These are phyloP conservation scores for Calocera viscosa DNA, from an alignment of 768 basidiomycete genomes.

Conservation along the genomic window DNA sequence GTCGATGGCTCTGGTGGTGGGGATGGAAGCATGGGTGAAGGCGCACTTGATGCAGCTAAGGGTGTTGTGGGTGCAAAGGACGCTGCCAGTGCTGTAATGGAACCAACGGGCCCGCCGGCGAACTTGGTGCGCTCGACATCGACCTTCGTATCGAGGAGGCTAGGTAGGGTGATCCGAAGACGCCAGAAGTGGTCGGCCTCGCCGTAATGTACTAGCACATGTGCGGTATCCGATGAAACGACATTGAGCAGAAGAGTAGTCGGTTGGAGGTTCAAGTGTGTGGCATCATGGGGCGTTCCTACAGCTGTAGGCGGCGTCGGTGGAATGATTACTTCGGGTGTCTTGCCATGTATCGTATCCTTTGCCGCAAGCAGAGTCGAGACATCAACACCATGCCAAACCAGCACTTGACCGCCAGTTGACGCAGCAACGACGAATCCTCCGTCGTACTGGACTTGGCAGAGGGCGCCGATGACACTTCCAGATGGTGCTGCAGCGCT, in stretches of 20 bases:
- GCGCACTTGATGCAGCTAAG: background rate
- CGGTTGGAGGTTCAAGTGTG: background rate
- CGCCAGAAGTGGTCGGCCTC: slow-evolving; percentile 44
- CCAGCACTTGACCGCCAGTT: background rate
- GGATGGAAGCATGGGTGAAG: background rate
- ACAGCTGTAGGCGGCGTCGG: background rate
- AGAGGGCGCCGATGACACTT: background rate
- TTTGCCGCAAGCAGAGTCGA: background rate
- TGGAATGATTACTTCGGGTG: background rate
- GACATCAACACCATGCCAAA: background rate
- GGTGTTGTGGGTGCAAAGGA: slow-evolving; percentile 28
- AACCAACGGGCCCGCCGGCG: slow-evolving; percentile 41
- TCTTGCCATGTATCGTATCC: background rate
- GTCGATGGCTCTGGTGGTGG: background rate
- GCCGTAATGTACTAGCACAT: slow-evolving; percentile 36
- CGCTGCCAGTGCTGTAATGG: slow-evolving; percentile 40
- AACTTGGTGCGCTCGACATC: slow-evolving; percentile 33
- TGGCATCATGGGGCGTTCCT: background rate
- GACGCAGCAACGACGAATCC: background rate
- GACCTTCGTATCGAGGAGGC: slow-evolving; percentile 10
- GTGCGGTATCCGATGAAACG: background rate
- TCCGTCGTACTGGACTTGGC: background rate
- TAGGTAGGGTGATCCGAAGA: slow-evolving; percentile 25
- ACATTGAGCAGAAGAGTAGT: background rate
- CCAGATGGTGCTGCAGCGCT: background rate